A percentile compares a stretch with the other conserved stretches of the same genome.
Conservation (phyloP, 139 green algal species). For the Chlorella sorokiniana region DNA sequence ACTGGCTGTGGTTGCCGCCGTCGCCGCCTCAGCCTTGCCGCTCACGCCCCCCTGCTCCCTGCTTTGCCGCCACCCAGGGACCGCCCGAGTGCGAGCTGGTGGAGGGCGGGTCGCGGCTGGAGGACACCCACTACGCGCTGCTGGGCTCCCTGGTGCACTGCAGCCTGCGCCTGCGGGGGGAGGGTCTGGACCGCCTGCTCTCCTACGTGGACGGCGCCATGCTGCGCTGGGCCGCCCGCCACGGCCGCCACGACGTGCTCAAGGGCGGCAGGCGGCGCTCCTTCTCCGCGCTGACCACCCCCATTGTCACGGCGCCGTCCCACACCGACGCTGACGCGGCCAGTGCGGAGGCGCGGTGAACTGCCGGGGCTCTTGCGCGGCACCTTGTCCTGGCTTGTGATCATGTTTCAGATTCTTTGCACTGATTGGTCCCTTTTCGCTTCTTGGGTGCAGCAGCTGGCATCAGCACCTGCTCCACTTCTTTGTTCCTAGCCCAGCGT, state of each 20-base stretch:
- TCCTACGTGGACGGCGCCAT: constrained; percentile 40
- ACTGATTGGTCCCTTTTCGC: no score
- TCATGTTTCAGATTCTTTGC: no score
- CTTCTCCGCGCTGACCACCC: not conserved
- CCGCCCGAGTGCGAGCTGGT: constrained; percentile 8
- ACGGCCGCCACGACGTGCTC: constrained; percentile 22
- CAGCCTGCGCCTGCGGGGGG: constrained; percentile 31
- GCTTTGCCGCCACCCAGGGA: not conserved
- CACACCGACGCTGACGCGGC: no score
- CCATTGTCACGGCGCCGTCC: no score
- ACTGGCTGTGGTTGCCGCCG: not conserved
- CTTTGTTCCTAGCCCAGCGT: no score
- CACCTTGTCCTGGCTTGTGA: no score
- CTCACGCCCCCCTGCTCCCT: not conserved
- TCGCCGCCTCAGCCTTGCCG: not conserved
- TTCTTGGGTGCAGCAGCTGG: no score
- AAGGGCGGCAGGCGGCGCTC: not conserved
- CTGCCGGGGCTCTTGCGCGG: no score
- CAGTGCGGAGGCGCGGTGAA: no score
- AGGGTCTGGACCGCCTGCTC: constrained; percentile 41
- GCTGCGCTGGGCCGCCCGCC: constrained; percentile 20
- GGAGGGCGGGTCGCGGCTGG: not conserved
- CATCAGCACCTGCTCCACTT: no score
- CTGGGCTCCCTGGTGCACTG: constrained; percentile 29
- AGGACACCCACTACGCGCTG: not conserved